Conservation (phyloP, 2,329 filamentous ascomycete genomes). For the Aureobasidium lini region DNA sequence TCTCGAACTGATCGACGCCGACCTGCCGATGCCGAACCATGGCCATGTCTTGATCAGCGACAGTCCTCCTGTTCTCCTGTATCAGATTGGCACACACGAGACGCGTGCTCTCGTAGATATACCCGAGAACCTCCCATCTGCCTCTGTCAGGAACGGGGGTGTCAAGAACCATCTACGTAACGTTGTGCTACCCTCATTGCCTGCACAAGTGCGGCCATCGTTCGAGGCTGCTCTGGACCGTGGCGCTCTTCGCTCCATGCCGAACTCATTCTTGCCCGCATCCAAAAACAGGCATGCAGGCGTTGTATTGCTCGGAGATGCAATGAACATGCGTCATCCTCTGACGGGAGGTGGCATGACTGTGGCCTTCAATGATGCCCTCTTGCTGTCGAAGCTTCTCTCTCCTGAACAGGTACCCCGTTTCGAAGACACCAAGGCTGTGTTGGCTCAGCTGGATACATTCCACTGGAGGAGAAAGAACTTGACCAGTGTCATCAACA, state of each 20-base stretch:
- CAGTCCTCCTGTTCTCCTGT: slow-evolving; percentile 73
- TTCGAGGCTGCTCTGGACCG: slow-evolving; percentile 69
- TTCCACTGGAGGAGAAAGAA: slow-evolving; percentile 88
- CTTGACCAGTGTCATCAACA: slow-evolving; percentile 85
- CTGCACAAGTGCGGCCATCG: slow-evolving; percentile 60
- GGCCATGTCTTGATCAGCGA: slow-evolving; percentile 84
- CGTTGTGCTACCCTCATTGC: slow-evolving; percentile 70
- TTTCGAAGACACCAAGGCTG: slow-evolving; percentile 58
- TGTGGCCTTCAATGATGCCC: slow-evolving; percentile 87
- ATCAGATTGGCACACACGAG: slow-evolving; percentile 94
- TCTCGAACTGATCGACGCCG: slow-evolving; percentile 82
- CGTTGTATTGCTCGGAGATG: slow-evolving; percentile 80
- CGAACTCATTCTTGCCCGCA: slow-evolving; percentile 87
- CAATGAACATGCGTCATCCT: slow-evolving; percentile 99
- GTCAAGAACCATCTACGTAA: slow-evolving; percentile 78
- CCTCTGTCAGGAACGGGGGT: slow-evolving; percentile 66
- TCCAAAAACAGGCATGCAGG: slow-evolving; percentile 64
- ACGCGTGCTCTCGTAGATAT: slow-evolving; percentile 87
- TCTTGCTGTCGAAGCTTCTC: slow-evolving; percentile 68
- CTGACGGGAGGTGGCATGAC: slow-evolving; percentile 98
- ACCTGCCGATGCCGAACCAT: slow-evolving; percentile 65
- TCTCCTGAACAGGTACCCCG: slow-evolving; percentile 59
- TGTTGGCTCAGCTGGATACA: slow-evolving; percentile 59
- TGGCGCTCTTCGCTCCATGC: slow-evolving; percentile 81
- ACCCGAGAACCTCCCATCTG: slow-evolving; percentile 66